Evolutionary conservation across 192 early-diverging fungal genomes (phyloP), one percentile per base, ranked within the genome.

Genomic region (Coemansia brasiliensis): DNA sequence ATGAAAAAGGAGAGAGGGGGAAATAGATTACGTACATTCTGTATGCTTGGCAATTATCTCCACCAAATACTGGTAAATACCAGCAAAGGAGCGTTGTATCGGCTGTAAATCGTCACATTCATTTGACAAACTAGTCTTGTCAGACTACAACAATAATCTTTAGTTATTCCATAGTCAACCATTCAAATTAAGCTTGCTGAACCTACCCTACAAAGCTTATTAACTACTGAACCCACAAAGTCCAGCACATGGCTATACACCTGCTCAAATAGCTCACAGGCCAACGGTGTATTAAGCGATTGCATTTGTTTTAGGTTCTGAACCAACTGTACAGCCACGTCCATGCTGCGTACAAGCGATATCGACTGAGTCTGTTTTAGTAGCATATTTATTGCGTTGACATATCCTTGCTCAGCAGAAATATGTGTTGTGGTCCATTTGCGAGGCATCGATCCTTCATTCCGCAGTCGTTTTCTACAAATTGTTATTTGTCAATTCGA

Each of bases 381-480:
- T n/a, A 67, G 24, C 5, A 15, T 48, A 11, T 22, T 11, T 4
- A 79, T 58, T 10, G 22, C 18, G 8, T 62, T 54, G 0, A 55
- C 43, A 17, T 65, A 69, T 16, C 18, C 32, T 15, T 59, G 52
- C 25, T 79, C 69, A 3, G 60, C 64, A 5, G 64, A 53, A n/a
- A 67, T 27, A 2, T 32, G 58, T 4, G 63, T 20, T 18, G 17
- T 25, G 16, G 52, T 49, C 61, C 55, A 55, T 16, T 52, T 16
- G 25, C 57, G 22, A 1, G 63, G 29, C 35, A 38, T 41, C 5
- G 65, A 17, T 21, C 22, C 39, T 39, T 42, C 44, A 17, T 67
- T 79, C 3, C 75, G 52, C 45, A 79, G 35, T 16, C 75, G 75
- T 51, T 79, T 79, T 54, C 74, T 77, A 77, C 16, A 41, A 3